Conservation (phyloP, 2,329 filamentous ascomycete species). For the Trichoderma lentiforme region DNA sequence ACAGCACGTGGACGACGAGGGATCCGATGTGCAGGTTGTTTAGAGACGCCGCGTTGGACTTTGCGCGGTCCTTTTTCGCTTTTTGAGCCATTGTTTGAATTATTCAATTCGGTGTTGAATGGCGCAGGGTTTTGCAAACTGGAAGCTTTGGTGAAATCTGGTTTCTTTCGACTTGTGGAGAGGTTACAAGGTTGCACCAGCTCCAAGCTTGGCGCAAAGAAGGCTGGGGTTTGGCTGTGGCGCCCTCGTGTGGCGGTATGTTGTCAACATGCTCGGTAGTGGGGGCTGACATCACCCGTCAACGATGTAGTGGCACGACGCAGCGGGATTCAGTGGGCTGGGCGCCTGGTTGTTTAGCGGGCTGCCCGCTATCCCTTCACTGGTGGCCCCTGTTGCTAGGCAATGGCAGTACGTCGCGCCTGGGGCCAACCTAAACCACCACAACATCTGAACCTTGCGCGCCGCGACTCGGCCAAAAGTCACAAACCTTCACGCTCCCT, state of each 20-base stretch:
- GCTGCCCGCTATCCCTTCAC: not conserved
- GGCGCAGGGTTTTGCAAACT: not conserved
- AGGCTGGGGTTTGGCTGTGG: not conserved
- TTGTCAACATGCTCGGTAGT: not conserved
- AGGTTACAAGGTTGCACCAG: not conserved
- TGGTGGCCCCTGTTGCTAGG: slow-evolving; percentile 26
- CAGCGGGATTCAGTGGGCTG: not conserved
- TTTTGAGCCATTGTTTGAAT: slow-evolving; percentile 54
- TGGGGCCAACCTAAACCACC: slow-evolving; percentile 17
- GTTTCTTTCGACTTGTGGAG: not conserved
- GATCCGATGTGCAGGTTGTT: slow-evolving; percentile 79
- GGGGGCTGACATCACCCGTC: not conserved
- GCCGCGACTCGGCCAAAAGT: slow-evolving; percentile 14
- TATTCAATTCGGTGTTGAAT: not conserved
- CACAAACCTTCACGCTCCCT: slow-evolving; percentile 4
- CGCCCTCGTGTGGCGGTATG: not conserved
- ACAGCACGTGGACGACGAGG: slow-evolving; percentile 67
- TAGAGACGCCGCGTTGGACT: slow-evolving; percentile 72
- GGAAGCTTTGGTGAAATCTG: slow-evolving; percentile 4
- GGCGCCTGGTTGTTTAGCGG: not conserved
- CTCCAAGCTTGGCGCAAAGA: not conserved
- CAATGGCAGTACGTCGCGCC: slow-evolving; percentile 19
- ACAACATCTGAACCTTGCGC: slow-evolving; percentile 18
- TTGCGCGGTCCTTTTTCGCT: slow-evolving; percentile 65
- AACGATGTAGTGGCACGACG: not conserved